Base-by-base conservation (phyloP, 129 eudicot genomes). In the Saposhnikovia divaricata region DNA sequence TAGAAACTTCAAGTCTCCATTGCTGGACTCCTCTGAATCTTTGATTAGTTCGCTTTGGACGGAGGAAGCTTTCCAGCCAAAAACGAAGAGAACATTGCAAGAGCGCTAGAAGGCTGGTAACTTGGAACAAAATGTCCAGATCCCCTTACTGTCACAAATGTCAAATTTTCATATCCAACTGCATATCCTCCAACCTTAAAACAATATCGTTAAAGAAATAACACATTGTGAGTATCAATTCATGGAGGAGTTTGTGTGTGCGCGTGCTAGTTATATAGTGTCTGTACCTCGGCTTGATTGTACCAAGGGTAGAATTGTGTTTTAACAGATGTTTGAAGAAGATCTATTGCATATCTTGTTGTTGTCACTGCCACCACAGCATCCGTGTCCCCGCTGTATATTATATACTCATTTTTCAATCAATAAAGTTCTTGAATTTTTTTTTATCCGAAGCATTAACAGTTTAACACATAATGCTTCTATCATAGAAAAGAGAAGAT, bases 51-150 rank as follows among this genome's bases (percentile, higher is more conserved):
- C 50, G 57, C 68, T 19, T 65, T 27, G 28, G 27, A 70, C 40
- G 85, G 86, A 70, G 89, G 90, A 70, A 85, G 90, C 75, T 81
- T 81, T 71, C 89, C 93, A 12, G 85, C 79, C 81, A 89, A 70
- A 76, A 89, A 89, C 9, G 93, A 85, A 8, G 88, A 81, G 83
- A 89, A 89, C 45, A 87, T 31, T 2, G 81, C 81, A 39, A 90
- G 87, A 5, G 80, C 91, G 21, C 91, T 85, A 77, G 83, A 88
- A 4, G 91, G 93, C 70, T 90, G 91, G 75, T 87, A 85, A 61
- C 93, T 87, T 19, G 93, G 93, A 19, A 89, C 93, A 15, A 87
- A 85, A 55, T 89, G 93, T 81, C 93, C 93, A 21, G 93, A 34
- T 70, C 75, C 75, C 21, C 75, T 70, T 16, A 70, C 75, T 0